Evolutionary conservation across 768 basidiomycete species (phyloP), one percentile per base, ranked within the genome.

Genomic region (Tricholoma furcatifolium): DNA sequence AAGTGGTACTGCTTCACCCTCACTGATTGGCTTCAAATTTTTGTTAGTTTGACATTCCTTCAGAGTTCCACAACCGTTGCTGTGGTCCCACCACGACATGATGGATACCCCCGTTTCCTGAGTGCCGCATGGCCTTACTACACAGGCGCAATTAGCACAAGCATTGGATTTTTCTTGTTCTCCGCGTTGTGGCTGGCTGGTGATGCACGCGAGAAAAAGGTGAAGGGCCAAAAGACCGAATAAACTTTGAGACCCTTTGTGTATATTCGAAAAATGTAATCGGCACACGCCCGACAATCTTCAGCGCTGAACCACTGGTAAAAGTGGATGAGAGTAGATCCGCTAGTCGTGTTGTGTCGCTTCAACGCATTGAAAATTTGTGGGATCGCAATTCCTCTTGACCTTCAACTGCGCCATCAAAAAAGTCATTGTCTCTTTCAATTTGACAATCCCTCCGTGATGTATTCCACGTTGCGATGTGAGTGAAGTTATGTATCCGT

Each of bases 91-190:
- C 91, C 92, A 20, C 77, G 91, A 42, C 97, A 98, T 71, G 93
- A 99, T 69, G 89, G 88, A 43, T 97, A 98, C 67, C 92, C 93
- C 4, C 85, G 97, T 23, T 99, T 97, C 82, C 79, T 99, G 61
- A 87, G 84, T 42, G 93, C 93, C 2, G 97, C 97, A 6, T 93
- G 89, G 90, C 96, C 97, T 0, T 99, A 96, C 67, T 99, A 99
- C 60, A 76, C 78, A 0, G 91, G 94, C 32, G 92, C 95, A 6
- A 83, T 95, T 64, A 93, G 91, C 73, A 95, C 93, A 0, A 88
- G 88, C 60, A 67, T 84, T 2, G 92, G 82, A 0, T 97, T 97
- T 71, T 72, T 96, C 62, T 57, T 94, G 15, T 99, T 99, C 70
- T 85, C 87, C 10, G 82, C 84, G 0, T 65, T 96, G 18, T 99